A percentile compares a stretch with the other conserved stretches of the same genome.
Conservation (phyloP, 1,139 yeast species). For the Geotrichum carabidarum region DNA sequence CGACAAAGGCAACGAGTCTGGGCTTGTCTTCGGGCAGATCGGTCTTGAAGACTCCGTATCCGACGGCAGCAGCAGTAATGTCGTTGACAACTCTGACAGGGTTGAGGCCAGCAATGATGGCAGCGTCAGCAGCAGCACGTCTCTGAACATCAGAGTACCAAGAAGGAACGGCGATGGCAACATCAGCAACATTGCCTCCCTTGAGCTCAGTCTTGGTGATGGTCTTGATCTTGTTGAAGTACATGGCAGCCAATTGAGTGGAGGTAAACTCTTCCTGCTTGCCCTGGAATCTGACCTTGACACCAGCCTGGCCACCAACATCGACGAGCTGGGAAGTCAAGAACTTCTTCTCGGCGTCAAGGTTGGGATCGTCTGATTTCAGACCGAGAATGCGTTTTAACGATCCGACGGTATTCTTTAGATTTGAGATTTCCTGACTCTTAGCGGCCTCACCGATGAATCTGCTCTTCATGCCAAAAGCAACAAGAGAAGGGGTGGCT, state of each 20-base stretch:
- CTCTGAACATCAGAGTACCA: constrained; percentile 98
- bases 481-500: constrained; percentile 90
- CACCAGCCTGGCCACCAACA: constrained; percentile 69
- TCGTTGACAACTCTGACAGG: constrained; percentile 97
- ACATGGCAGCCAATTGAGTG: constrained; percentile 91
- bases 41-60: constrained; percentile 97
- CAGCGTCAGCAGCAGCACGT: constrained; percentile 94
- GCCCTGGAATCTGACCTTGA: constrained; percentile 80
- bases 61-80: constrained; percentile 97
- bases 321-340: constrained; percentile 64
- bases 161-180: constrained; percentile 90
- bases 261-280: constrained; percentile 75
- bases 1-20: constrained; percentile 86
- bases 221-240: constrained; percentile 80
- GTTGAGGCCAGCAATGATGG: constrained; percentile 91
- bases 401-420: constrained; percentile 93
- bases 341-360: constrained; percentile 67
- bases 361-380: constrained; percentile 68
- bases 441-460: constrained; percentile 92
- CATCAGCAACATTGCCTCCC: constrained; percentile 63
- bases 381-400: constrained; percentile 88
- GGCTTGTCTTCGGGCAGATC: constrained; percentile 91
- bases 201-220: constrained; percentile 79
- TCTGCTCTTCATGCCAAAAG: constrained; percentile 85
- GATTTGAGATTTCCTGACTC: constrained; percentile 92